These are phyloP conservation scores for Monilinia fructigena DNA, from an alignment of 2,329 filamentous ascomycete species.

Conservation along the genomic window DNA sequence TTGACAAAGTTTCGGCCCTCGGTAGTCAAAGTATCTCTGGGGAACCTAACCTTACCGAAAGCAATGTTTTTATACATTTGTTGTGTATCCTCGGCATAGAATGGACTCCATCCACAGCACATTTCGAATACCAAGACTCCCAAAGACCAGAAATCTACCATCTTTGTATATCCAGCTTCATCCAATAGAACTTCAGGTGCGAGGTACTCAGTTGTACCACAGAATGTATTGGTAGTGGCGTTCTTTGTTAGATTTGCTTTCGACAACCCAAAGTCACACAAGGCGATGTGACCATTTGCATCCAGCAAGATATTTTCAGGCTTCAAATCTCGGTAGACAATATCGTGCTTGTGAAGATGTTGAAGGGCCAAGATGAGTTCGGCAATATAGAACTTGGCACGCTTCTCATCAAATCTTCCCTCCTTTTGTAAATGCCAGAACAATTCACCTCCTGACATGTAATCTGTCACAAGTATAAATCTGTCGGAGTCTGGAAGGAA, in stretches of 20 bases:
- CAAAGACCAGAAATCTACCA: conserved; percentile 99
- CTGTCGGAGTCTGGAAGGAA: conserved; percentile 95
- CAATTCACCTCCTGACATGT: conserved; percentile 97
- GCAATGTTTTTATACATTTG: conserved; percentile 99
- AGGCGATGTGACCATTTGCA: conserved; percentile 94
- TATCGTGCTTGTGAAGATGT: conserved; percentile 93
- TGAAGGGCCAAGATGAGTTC: conserved; percentile 94
- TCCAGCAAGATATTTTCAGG: conserved; percentile 97
- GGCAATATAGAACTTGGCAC: conserved; percentile 98
- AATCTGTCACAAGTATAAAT: conserved; percentile 98
- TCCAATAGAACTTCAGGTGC: conserved; percentile 93
- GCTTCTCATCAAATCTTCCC: conserved; percentile 88
- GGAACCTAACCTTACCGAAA: conserved; percentile 96
- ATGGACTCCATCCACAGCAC: conserved; percentile 99
- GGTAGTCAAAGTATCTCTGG: conserved; percentile 86
- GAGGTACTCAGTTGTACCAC: conserved; percentile 95
- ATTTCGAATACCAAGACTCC: conserved; percentile 98
- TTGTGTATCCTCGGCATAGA: conserved; percentile 98
- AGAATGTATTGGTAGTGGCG: conserved; percentile 98
- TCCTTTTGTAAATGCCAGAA: conserved; percentile 99
- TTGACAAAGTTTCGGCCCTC: conserved; percentile 98
- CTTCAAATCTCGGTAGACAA: conserved; percentile 96
- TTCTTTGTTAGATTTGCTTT: conserved; percentile 97
- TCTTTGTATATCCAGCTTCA: conserved; percentile 97
- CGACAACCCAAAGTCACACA: conserved; percentile 96